Base-by-base conservation (phyloP, 805 yeast species). In the Candida xyloterini region DNA sequence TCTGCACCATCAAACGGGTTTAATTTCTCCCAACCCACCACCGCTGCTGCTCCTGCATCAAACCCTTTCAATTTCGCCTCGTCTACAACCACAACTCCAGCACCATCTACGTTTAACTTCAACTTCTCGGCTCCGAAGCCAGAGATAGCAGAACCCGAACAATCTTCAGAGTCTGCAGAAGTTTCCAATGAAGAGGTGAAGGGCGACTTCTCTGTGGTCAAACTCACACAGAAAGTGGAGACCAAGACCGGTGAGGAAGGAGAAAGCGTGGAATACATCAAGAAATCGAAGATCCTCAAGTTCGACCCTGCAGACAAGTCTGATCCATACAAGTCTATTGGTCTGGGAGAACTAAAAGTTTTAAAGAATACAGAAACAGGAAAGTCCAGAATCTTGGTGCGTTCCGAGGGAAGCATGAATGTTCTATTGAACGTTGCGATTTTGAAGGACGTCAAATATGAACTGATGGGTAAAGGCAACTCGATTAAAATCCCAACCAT, bases 321-420 rank as follows among this genome's bases (percentile, higher is more conserved):
- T 42, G 58, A 35, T 4, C 77, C 76, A 9, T 86, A 84, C 56
- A 71, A 68, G 26, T 64, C 78, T 5, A 73, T 74, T 47, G 98
- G 98, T 10, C 68, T 89, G 3, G 98, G 98, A 3, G 90, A 82
- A 35, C 68, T 89, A 51, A 84, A 87, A 53, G 68, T 91, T 10
- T 67, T 91, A 40, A 78, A 73, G 42, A 72, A 82, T 52, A 73
- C 73, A 36, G 71, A 67, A 2, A 79, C 83, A 8, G 65, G 68
- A 15, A 86, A 86, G 56, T 58, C 80, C 3, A 78, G 98, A 59
- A 65, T 86, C 10, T 65, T 91, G 26, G 73, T 91, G 15, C 78
- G 98, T 54, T 86, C 96, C 0, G 98, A 90, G 41, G 96, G 96
- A 21, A 80, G 88, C 27, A 82, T 84, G 27, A 76, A 95, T 51